Base-by-base conservation (phyloP, 2,329 filamentous ascomycete genomes). In the Penicillium sclerotiorum region DNA sequence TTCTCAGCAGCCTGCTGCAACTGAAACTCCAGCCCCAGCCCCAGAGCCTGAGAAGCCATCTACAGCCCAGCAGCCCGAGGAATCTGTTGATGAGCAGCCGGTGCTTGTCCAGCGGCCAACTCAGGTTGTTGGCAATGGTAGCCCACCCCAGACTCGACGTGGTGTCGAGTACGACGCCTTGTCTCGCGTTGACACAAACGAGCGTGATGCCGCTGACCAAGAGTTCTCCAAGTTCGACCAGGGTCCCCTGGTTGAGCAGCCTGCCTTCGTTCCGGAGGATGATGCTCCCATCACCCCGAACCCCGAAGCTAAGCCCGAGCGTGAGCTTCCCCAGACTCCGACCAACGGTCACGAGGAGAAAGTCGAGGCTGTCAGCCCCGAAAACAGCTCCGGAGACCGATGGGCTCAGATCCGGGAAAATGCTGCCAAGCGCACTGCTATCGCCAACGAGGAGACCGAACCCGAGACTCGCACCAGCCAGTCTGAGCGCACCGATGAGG, bases 371-470 rank as follows among this genome's bases (percentile, higher is more conserved):
- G 15, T 38, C 15, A 46, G 32, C 32, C 43, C 22, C 9, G 20
- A 23, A 11, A 11, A 23, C 6, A 17, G 8, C 8, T 44, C 49
- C 13, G 80, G 88, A 57, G 92, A 96, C 67, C 86, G 93, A 47
- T 99, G 94, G 94, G 93, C 93, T 1, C 90, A 95, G 72, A 96
- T 97, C 59, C 85, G 92, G 58, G 93, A 92, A 79, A 96, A 96
- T 63, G 94, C 94, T 9, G 91, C 91, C 3, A 88, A 94, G 54
- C 83, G 91, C 52, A 89, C 88, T 28, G 80, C 79, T 46, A 80
- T 84, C 53, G 77, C 83, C 8, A 37, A n/a, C 36, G 84, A 82
- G 46, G 87, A 90, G 59, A 84, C 89, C 61, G 81, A 85, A 59
- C 85, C 89, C 61, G 81, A 85, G 56, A 76, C 75, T 58, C 79